phyloP scores from a whole-genome alignment of 2,329 filamentous ascomycete species.

The Cryphonectria japonica region DNA sequence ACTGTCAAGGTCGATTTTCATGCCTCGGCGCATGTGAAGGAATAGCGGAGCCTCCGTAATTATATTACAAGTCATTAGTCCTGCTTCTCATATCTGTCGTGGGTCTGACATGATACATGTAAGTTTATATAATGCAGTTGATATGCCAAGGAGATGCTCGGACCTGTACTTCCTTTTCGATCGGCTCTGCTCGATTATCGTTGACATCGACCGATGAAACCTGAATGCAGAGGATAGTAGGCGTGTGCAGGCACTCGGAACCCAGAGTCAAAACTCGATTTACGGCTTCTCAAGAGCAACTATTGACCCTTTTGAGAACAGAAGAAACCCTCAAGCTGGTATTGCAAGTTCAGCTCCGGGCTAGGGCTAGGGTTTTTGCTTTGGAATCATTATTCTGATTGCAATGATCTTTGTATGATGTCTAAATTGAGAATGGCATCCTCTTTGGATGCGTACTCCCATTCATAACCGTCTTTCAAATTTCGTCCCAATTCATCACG shows the following conservation, averaged over 20 bases:
- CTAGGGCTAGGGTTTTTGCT: background rate
- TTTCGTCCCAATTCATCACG: slow-evolving; percentile 35
- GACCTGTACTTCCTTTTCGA: too few species aligned
- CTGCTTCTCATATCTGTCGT: background rate
- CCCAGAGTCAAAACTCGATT: too few species aligned
- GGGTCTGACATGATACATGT: too few species aligned
- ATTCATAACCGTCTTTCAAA: slow-evolving; percentile 2
- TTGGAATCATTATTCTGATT: background rate
- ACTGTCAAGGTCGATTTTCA: background rate
- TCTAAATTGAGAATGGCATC: background rate
- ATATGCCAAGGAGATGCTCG: too few species aligned
- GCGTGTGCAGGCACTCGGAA: too few species aligned
- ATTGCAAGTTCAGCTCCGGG: background rate
- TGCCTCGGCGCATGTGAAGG: background rate
- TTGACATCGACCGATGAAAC: too few species aligned
- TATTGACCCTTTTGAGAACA: too few species aligned
- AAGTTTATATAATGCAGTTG: too few species aligned
- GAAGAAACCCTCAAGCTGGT: background rate
- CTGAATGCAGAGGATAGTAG: too few species aligned
- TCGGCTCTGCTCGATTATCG: too few species aligned
- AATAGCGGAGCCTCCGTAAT: background rate
- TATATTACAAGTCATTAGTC: background rate
- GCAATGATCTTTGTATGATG: background rate
- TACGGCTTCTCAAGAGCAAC: too few species aligned
- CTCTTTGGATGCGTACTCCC: background rate